Base-by-base conservation (phyloP, 192 early-diverging fungal genomes). In the Chytriomyces confervae region DNA sequence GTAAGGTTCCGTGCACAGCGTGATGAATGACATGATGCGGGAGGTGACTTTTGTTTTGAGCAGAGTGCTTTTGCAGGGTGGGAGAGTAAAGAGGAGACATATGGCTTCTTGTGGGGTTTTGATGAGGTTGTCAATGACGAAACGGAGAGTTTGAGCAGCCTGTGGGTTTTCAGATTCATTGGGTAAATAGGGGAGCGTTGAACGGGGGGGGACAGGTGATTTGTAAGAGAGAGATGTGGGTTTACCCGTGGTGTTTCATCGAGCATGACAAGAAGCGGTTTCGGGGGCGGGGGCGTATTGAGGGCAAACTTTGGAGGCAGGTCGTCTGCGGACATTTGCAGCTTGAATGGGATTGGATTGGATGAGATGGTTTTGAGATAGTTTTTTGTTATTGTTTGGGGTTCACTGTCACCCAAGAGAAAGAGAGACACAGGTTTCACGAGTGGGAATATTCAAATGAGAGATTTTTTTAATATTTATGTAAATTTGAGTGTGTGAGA, bases 61-160 rank as follows among this genome's bases (percentile, higher is more conserved):
- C 7, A 77, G 20, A 10, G 75, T 77, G 23, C 27, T 69, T 48
- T 45, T 77, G 36, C 13, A 18, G 47, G 75, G 50, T 18, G 75
- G 75, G 18, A 77, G 62, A 29, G 48, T 23, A 50, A 67, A 65
- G 7, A 77, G 8, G 50, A 77, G 44, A 29, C 23, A 11, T 45
- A 77, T 48, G 13, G 11, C 7, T 67, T 77, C 75, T 16, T 29
- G 23, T 0, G 44, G 49, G 65, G 64, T 36, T 43, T 77, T 43
- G 62, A 68, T 69, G 23, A 77, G 53, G 66, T 77, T 67, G 62
- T 77, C 75, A 50, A 77, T 65, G 62, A 50, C 65, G 75, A 77
- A 77, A 4, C 75, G 62, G 63, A 77, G 66, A 9, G 75, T 77
- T 67, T 77, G 75, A 11, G 75, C 75, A 9, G 75, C 75, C 75